phyloP scores from a whole-genome alignment of 2,329 filamentous ascomycete species.

The Fusarium sp. region DNA sequence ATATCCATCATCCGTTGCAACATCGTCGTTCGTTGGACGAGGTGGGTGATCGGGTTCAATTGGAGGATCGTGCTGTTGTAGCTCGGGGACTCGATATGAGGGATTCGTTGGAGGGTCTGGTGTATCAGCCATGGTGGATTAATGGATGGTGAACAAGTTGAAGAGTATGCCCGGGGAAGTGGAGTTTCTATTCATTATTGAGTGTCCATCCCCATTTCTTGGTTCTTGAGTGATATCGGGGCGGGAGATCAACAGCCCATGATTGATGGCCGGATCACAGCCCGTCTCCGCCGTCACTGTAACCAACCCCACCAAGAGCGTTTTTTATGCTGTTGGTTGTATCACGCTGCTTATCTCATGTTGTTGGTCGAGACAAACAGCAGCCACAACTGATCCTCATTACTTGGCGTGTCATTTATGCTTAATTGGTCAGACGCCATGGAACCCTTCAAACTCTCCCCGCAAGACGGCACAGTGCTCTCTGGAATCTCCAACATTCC shows the following conservation, averaged over 20 bases:
- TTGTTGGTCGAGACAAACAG: background rate
- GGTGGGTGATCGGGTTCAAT: constrained; percentile 8
- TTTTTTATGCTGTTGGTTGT: background rate
- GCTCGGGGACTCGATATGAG: background rate
- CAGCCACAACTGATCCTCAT: background rate
- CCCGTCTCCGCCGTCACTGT: background rate
- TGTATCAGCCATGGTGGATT: background rate
- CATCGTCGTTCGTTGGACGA: background rate
- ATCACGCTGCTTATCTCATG: background rate
- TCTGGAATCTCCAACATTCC: constrained; percentile 33
- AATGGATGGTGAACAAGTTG: background rate
- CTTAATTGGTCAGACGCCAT: constrained; percentile 2
- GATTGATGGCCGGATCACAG: background rate
- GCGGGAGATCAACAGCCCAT: constrained; percentile 1
- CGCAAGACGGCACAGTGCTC: constrained; percentile 14
- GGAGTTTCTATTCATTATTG: background rate
- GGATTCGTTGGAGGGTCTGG: background rate
- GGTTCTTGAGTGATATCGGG: background rate
- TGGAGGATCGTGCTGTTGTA: constrained; percentile 16
- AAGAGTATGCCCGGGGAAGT: background rate
- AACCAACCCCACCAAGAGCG: background rate
- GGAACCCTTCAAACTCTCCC: constrained; percentile 22
- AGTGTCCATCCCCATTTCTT: background rate
- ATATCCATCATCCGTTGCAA: constrained; percentile 30
- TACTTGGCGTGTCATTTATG: background rate